Conservation (phyloP, 805 yeast genomes). For the Kluyveromyces dobzhanskii region DNA sequence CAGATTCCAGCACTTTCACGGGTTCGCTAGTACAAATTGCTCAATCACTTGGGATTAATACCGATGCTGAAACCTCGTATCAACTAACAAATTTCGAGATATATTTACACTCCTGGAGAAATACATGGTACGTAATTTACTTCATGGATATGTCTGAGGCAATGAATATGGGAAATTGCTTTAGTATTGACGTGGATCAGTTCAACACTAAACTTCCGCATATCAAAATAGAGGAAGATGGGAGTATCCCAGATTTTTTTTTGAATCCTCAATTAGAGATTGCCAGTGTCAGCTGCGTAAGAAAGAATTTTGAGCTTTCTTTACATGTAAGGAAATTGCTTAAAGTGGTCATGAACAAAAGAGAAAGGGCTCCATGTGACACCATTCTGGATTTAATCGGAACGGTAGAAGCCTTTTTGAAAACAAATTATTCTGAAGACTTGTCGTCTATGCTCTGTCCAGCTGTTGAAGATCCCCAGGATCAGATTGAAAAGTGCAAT, state of each 20-base stretch:
- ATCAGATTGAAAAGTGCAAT: slow-evolving; percentile 18
- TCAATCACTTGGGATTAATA: slow-evolving; percentile 46
- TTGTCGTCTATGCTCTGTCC: slow-evolving; percentile 21
- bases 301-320: slow-evolving; percentile 27
- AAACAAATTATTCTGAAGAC: slow-evolving; percentile 27
- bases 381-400: slow-evolving; percentile 30
- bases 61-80: slow-evolving; percentile 40
- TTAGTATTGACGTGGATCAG: slow-evolving; percentile 30
- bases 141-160: slow-evolving; percentile 39
- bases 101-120: slow-evolving; percentile 43
- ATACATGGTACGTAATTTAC: slow-evolving; percentile 48
- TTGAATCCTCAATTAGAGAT: slow-evolving; percentile 35
- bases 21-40: slow-evolving; percentile 50
- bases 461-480: slow-evolving; percentile 12
- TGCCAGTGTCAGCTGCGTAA: slow-evolving; percentile 30
- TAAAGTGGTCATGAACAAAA: slow-evolving; percentile 33
- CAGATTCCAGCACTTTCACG: slow-evolving; percentile 39
- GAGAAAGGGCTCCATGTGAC: slow-evolving; percentile 30
- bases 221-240: slow-evolving; percentile 21
- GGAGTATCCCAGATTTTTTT: slow-evolving; percentile 30
- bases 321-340: slow-evolving; percentile 29
- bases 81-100: slow-evolving; percentile 16
- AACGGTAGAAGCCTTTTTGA: slow-evolving; percentile 32
- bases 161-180: slow-evolving; percentile 40
- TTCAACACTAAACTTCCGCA: slow-evolving; percentile 48